These are phyloP conservation scores for Takakia lepidozioides DNA, from an alignment of 225 moss, liverwort and hornwort species.

Conservation along the genomic window DNA sequence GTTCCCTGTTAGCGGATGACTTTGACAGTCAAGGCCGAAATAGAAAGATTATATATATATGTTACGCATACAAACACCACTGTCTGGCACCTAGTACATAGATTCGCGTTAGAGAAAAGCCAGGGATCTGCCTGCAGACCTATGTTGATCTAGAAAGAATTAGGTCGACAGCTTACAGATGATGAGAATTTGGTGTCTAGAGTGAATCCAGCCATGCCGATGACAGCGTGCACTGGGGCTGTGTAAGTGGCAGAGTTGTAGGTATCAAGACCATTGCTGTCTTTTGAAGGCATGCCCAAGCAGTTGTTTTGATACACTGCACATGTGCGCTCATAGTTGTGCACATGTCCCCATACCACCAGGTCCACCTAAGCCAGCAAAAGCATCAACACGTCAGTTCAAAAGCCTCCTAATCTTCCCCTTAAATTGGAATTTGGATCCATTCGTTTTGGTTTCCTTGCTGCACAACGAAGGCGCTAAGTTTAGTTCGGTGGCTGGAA, in stretches of 20 bases:
- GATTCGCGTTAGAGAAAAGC: too few relatives aligned
- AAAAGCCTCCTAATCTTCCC: too few relatives aligned
- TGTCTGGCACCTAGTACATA: too few relatives aligned
- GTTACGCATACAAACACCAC: too few relatives aligned
- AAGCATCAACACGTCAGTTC: too few relatives aligned
- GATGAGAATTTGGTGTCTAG: neutral
- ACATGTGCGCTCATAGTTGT: conserved; percentile 62
- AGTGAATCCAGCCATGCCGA: conserved; percentile 45
- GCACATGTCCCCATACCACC: conserved; percentile 55
- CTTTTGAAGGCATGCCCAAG: conserved; percentile 28
- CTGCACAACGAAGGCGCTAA: too few relatives aligned
- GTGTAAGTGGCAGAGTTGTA: conserved; percentile 27
- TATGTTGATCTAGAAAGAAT: too few relatives aligned
- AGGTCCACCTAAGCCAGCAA: conserved; percentile 38
- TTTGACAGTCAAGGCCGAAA: neutral
- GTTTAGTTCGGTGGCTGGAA: too few relatives aligned
- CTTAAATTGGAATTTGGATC: too few relatives aligned
- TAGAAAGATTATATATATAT: too few relatives aligned
- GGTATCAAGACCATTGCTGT: conserved; percentile 27
- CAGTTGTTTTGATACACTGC: conserved; percentile 26
- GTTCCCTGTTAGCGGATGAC: conserved; percentile 5
- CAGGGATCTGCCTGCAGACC: too few relatives aligned
- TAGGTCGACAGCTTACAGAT: neutral
- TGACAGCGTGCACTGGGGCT: conserved; percentile 49
- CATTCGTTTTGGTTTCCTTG: too few relatives aligned